Evolutionary conservation across 2,329 filamentous ascomycete genomes (phyloP).

Genomic region (Didymella keratinophila): DNA sequence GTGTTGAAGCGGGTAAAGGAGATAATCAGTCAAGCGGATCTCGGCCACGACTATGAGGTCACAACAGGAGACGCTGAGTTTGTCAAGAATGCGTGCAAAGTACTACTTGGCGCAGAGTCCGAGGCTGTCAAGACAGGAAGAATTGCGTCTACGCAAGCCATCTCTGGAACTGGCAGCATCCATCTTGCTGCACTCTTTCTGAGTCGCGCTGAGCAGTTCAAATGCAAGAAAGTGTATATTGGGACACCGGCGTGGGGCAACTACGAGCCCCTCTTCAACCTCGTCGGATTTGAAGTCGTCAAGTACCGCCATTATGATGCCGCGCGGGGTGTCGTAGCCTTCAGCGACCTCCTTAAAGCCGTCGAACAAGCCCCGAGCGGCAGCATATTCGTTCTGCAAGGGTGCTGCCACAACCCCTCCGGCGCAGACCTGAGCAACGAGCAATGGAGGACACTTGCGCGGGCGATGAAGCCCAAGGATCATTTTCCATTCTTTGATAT

Average conservation of each 20-base stretch:
- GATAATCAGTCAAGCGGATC: background rate
- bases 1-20: background rate
- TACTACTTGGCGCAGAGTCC: background rate
- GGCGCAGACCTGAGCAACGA: constrained; percentile 43
- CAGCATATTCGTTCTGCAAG: constrained; percentile 50
- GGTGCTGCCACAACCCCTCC: constrained; percentile 52
- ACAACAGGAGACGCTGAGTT: background rate
- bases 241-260: constrained; percentile 48
- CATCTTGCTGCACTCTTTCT: constrained; percentile 49
- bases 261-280: constrained; percentile 43
- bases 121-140: background rate
- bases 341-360: constrained; percentile 33
- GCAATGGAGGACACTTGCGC: constrained; percentile 39
- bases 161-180: constrained; percentile 51
- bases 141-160: constrained; percentile 41
- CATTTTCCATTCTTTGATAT: background rate
- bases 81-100: background rate
- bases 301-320: constrained; percentile 46
- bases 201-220: constrained; percentile 29
- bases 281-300: constrained; percentile 39
- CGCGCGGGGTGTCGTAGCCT: constrained; percentile 35
- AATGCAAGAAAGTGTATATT: constrained; percentile 10
- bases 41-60: background rate
- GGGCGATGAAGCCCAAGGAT: background rate
- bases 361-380: constrained; percentile 33